These are phyloP conservation scores for Schwanniomyces yamadae DNA, from an alignment of 805 yeast species.

Conservation along the genomic window DNA sequence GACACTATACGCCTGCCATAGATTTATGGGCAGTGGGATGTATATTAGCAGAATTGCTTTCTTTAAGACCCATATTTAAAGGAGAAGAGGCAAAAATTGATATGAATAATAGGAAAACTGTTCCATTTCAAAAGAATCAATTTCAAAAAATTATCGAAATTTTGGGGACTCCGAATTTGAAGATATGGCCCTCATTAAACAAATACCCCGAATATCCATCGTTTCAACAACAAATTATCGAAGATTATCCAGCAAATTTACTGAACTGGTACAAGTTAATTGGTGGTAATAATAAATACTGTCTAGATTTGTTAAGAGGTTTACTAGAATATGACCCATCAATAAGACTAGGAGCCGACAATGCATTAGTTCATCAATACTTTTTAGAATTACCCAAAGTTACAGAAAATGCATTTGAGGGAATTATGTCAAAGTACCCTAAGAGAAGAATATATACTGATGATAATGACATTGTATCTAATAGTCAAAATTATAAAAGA, in stretches of 20 bases:
- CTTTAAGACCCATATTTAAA: constrained; percentile 89
- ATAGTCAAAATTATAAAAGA: constrained; percentile 26
- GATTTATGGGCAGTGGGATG: constrained; percentile 97
- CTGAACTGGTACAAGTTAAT: constrained; percentile 83
- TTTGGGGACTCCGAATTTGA: constrained; percentile 81
- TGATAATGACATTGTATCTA: constrained; percentile 69
- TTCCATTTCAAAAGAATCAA: constrained; percentile 93
- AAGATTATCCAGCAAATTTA: constrained; percentile 64
- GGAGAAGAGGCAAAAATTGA: constrained; percentile 98
- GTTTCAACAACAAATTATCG: constrained; percentile 42
- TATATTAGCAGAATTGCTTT: constrained; percentile 84
- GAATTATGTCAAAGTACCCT: constrained; percentile 74
- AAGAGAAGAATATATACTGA: constrained; percentile 82
- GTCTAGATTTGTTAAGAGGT: constrained; percentile 61
- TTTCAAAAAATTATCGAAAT: constrained; percentile 87
- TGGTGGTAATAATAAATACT: constrained; percentile 70
- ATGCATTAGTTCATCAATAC: constrained; percentile 74
- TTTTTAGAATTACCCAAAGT: constrained; percentile 72
- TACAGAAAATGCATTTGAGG: constrained; percentile 75
- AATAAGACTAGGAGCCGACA: constrained; percentile 71
- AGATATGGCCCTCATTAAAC: constrained; percentile 76
- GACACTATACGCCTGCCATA: constrained; percentile 90
- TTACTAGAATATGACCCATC: constrained; percentile 83
- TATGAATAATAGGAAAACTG: constrained; percentile 70
- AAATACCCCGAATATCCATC: constrained; percentile 78